Conservation (phyloP, 257 asterid species). For the Echium plantagineum region DNA sequence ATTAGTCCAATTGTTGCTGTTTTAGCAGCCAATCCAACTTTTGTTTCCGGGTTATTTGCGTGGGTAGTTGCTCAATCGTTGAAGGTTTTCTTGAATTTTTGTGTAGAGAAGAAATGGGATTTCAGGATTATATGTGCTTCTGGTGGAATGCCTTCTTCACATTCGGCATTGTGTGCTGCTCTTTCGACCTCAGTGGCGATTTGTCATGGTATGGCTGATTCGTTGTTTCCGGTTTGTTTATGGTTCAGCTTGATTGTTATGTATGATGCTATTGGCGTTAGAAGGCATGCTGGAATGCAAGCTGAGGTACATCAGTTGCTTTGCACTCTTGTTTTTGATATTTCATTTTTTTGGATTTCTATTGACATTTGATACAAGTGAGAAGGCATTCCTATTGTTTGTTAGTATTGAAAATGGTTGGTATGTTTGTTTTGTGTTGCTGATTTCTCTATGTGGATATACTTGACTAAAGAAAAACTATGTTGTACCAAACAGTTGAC, state of each 20-base stretch:
- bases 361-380: too few species aligned
- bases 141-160: conserved; percentile 93
- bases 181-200: conserved; percentile 80
- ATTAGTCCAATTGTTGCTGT: conserved; percentile 73
- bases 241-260: conserved; percentile 84
- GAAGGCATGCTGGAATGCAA: conserved; percentile 92
- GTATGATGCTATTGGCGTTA: conserved; percentile 85
- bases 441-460: too few species aligned
- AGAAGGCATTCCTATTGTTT: too few species aligned
- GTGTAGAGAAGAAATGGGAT: conserved; percentile 83
- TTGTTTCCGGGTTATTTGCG: conserved; percentile 63
- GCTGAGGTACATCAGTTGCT: conserved; percentile 43
- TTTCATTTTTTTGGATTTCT: too few species aligned
- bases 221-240: conserved; percentile 80
- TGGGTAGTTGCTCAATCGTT: conserved; percentile 58
- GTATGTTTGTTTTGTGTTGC: too few species aligned
- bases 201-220: conserved; percentile 80
- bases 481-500: too few species aligned
- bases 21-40: conserved; percentile 71
- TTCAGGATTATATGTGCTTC: conserved; percentile 60
- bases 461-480: too few species aligned
- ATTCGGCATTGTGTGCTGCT: conserved; percentile 84
- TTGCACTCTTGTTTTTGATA: too few species aligned
- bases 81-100: conserved; percentile 70
- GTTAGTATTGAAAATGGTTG: too few species aligned